Evolutionary conservation across 106 monocot genomes (phyloP).

Genomic region (Dendrobium catenatum): DNA sequence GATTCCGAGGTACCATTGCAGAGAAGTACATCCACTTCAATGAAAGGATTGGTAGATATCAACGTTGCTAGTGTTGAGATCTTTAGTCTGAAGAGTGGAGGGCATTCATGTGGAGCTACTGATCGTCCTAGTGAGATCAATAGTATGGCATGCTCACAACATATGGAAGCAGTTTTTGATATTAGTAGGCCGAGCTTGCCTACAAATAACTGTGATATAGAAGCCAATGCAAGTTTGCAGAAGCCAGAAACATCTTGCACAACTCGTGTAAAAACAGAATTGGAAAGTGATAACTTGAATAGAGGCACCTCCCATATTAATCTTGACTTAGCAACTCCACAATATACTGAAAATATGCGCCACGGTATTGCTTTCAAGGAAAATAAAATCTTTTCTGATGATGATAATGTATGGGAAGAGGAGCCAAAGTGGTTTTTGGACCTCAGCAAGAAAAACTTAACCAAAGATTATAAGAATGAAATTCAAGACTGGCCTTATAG

Average conservation of each 20-base stretch:
- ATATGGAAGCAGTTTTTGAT: background rate
- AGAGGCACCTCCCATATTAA: background rate
- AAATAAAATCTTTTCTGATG: background rate
- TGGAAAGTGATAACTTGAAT: slow-evolving; percentile 4
- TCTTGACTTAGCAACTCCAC: background rate
- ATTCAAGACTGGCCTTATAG: background rate
- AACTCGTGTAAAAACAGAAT: background rate
- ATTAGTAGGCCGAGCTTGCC: background rate
- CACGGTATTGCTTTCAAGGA: background rate
- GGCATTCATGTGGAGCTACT: background rate
- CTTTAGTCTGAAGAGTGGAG: background rate
- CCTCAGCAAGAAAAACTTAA: slow-evolving; percentile 16
- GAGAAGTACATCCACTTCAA: background rate
- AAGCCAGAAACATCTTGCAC: slow-evolving; percentile 5
- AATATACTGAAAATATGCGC: background rate
- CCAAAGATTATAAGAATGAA: slow-evolving; percentile 14
- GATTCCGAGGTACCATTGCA: slow-evolving; percentile 6
- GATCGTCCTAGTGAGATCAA: background rate
- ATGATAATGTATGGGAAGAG: background rate
- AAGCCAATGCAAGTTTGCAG: background rate
- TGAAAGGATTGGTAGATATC: background rate
- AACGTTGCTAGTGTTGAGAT: background rate
- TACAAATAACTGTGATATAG: slow-evolving; percentile 2
- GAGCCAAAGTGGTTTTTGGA: slow-evolving; percentile 8
- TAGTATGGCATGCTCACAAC: background rate